Evolutionary conservation across 1,139 yeast species (phyloP).

Genomic region (Yamadazyma pseudoaaseri): DNA sequence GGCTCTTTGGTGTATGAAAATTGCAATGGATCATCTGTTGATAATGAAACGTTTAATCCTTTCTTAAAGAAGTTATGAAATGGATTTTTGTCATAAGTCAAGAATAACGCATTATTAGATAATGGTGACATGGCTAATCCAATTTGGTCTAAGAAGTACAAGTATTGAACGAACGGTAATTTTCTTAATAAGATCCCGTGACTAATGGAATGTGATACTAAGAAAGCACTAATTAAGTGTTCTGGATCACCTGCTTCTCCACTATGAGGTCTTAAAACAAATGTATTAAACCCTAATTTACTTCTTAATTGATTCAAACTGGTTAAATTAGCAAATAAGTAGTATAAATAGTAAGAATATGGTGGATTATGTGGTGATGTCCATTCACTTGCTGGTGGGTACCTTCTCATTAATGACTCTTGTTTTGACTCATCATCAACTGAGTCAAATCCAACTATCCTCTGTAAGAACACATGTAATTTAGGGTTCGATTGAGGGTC

Average conservation of each 20-base stretch:
- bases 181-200: constrained; percentile 94
- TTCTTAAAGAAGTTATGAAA: constrained; percentile 85
- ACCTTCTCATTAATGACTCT: constrained; percentile 78
- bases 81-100: constrained; percentile 94
- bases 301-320: constrained; percentile 82
- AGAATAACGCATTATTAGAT: constrained; percentile 91
- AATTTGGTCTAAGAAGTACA: constrained; percentile 89
- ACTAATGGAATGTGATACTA: constrained; percentile 88
- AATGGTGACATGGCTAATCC: constrained; percentile 99
- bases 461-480: constrained; percentile 78
- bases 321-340: constrained; percentile 80
- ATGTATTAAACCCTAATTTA: constrained; percentile 74
- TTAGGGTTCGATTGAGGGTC: constrained; percentile 88
- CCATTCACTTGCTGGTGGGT: constrained; percentile 85
- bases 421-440: constrained; percentile 97
- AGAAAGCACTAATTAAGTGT: constrained; percentile 85
- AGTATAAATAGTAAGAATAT: constrained; percentile 92
- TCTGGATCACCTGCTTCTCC: constrained; percentile 99
- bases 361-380: constrained; percentile 81
- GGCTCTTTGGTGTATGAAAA: constrained; percentile 97
- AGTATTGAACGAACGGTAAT: constrained; percentile 89
- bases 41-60: constrained; percentile 89
- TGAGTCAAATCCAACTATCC: constrained; percentile 97
- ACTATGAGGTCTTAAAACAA: constrained; percentile 93
- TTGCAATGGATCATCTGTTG: constrained; percentile 74